Percentiles rank a stretch among this genome's conserved stretches.
Evolutionary conservation across 2,329 filamentous ascomycete species (phyloP).

Genomic region (Aspergillus udagawae): DNA sequence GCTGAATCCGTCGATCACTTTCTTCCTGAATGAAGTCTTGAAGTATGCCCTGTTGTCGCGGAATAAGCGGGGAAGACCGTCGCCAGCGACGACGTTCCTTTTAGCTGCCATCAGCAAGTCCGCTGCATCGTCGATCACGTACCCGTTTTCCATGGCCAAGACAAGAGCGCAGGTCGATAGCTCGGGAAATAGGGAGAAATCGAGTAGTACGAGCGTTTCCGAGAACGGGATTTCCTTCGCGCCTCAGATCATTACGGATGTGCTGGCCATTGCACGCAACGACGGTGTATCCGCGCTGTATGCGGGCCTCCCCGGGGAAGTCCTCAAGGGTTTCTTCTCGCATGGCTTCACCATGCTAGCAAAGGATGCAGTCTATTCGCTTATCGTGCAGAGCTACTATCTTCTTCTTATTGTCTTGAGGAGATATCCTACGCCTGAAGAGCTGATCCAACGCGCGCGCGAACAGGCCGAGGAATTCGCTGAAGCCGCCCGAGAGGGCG

Average conservation of each 20-base stretch:
- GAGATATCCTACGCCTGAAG: conserved; percentile 42
- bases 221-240: conserved; percentile 16
- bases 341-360: conserved; percentile 85
- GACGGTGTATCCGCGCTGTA: conserved; percentile 71
- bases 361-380: conserved; percentile 71
- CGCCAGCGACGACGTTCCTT: conserved; percentile 56
- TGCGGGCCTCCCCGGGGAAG: conserved; percentile 69
- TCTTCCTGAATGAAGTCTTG: conserved; percentile 73
- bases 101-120: conserved; percentile 76
- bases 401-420: conserved; percentile 50
- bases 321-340: conserved; percentile 78
- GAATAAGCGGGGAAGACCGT: conserved; percentile 50
- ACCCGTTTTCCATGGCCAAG: conserved; percentile 84
- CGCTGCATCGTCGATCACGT: conserved; percentile 70
- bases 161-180: conserved; percentile 63
- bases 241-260: conserved; percentile 59
- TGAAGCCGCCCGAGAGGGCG: conserved; percentile 37
- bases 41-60: conserved; percentile 57
- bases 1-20: conserved; percentile 81
- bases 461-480: conserved; percentile 40
- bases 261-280: conserved; percentile 53
- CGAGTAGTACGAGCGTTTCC: conserved; percentile 8
- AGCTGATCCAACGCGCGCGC: conserved; percentile 37
- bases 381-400: conserved; percentile 70
- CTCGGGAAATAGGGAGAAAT: conserved; percentile 17